A percentile compares a stretch with the other conserved stretches of the same genome.
These are phyloP conservation scores for Dryas integrifolia DNA, from an alignment of 331 rosid genomes.

Conservation along the genomic window DNA sequence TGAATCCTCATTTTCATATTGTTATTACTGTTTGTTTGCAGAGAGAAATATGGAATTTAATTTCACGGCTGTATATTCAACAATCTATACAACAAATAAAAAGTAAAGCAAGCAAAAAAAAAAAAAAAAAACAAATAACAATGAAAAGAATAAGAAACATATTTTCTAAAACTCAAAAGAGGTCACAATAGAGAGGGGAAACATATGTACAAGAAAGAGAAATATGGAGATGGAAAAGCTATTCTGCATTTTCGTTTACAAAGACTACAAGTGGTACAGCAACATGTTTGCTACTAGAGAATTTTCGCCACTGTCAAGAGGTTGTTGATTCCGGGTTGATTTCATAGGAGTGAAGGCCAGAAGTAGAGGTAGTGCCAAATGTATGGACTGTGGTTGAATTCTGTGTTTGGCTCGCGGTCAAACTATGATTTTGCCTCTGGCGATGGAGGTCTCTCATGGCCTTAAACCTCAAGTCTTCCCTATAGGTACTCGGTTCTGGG, in stretches of 20 bases:
- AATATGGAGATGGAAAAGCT: background rate
- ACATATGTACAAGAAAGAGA: background rate
- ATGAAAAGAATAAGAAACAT: background rate
- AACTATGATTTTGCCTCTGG: slow-evolving; percentile 39
- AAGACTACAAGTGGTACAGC: background rate
- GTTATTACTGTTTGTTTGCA: background rate
- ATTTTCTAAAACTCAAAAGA: background rate
- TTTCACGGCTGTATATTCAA: background rate
- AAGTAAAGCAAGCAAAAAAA: no score
- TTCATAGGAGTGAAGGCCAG: slow-evolving; percentile 29
- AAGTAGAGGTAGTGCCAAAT: slow-evolving; percentile 34
- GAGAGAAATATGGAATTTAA: background rate
- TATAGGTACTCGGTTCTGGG: slow-evolving; percentile 35
- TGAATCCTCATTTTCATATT: background rate
- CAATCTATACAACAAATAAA: background rate
- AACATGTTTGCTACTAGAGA: background rate
- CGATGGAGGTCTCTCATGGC: slow-evolving; percentile 62
- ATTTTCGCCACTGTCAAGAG: background rate
- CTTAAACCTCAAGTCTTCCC: slow-evolving; percentile 65
- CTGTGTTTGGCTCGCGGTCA: slow-evolving; percentile 41
- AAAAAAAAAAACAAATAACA: no score
- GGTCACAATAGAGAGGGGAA: no score
- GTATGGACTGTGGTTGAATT: slow-evolving; percentile 31
- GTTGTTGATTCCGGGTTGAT: slow-evolving; percentile 20
- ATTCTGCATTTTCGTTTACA: background rate